These are phyloP conservation scores for Phaffia australis DNA, from an alignment of 768 basidiomycete genomes.

Conservation along the genomic window DNA sequence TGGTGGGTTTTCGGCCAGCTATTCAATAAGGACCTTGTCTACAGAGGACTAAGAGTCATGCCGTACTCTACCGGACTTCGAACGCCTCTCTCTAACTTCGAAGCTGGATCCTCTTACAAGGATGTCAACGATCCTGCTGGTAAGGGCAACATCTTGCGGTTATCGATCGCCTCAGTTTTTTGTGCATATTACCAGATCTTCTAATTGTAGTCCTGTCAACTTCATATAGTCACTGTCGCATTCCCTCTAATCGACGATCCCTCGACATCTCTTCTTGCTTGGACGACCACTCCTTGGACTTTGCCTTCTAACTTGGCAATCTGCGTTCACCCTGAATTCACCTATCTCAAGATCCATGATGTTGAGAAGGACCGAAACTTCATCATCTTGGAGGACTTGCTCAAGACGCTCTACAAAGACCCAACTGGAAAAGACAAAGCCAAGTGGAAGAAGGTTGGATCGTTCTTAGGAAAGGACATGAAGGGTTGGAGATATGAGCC, in stretches of 20 bases:
- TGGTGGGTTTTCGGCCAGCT: conserved; percentile 98
- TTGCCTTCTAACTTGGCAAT: conserved; percentile 88
- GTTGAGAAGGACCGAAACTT: conserved; percentile 73
- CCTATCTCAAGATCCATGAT: conserved; percentile 94
- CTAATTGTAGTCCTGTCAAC: not conserved
- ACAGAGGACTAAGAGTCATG: conserved; percentile 89
- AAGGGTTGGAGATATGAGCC: conserved; percentile 93
- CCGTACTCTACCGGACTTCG: conserved; percentile 95
- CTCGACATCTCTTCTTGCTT: conserved; percentile 75
- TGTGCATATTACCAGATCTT: not conserved
- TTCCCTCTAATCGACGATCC: conserved; percentile 93
- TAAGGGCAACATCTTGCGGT: conserved; percentile 37
- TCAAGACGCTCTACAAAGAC: conserved; percentile 75
- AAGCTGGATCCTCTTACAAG: conserved; percentile 81
- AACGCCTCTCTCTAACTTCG: conserved; percentile 94
- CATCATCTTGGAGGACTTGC: conserved; percentile 78
- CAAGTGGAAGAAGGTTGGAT: conserved; percentile 83
- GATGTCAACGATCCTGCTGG: conserved; percentile 89
- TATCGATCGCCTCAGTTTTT: not conserved
- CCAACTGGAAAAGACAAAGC: conserved; percentile 58
- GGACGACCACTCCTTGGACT: conserved; percentile 99
- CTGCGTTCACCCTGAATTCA: conserved; percentile 92
- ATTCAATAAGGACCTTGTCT: conserved; percentile 85
- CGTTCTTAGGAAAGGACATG: conserved; percentile 83
- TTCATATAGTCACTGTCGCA: conserved; percentile 62